Conservation (phyloP, 164 flowering plant species). For the Protea cynaroides region DNA sequence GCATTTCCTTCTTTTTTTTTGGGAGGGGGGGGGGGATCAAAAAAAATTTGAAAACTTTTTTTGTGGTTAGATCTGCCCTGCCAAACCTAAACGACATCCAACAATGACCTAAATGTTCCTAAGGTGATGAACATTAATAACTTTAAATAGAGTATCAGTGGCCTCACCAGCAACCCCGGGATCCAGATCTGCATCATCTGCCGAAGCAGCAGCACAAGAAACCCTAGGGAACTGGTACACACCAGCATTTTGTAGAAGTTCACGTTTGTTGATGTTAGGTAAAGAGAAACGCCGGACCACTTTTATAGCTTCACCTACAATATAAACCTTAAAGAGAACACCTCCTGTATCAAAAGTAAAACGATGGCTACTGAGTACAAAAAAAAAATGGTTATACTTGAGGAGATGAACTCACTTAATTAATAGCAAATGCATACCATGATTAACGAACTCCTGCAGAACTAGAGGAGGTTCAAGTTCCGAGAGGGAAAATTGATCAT, state of each 20-base stretch:
- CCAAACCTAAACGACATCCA: too few species aligned
- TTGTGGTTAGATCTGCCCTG: too few species aligned
- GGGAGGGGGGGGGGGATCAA: too few species aligned
- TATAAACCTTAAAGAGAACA: conserved; percentile 83
- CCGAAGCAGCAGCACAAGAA: conserved; percentile 95
- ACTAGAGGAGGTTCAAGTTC: conserved; percentile 93
- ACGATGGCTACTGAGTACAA: neutral
- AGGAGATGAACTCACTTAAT: neutral
- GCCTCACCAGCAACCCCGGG: conserved; percentile 79
- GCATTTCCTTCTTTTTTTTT: too few species aligned
- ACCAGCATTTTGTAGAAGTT: conserved; percentile 56
- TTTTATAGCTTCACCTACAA: conserved; percentile 87
- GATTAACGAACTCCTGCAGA: conserved; percentile 95
- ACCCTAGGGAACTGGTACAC: conserved; percentile 85
- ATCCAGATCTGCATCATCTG: conserved; percentile 92
- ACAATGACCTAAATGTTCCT: too few species aligned
- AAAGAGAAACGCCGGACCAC: conserved; percentile 91
- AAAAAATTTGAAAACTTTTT: too few species aligned
- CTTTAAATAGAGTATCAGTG: neutral
- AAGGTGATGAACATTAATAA: neutral
- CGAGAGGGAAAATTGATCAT: conserved; percentile 66
- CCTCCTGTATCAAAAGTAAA: conserved; percentile 52
- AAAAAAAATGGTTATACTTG: neutral
- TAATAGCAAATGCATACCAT: conserved; percentile 44
- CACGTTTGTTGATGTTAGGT: conserved; percentile 67